Percentiles rank a stretch among this genome's conserved stretches.
Evolutionary conservation across 495 filamentous ascomycete species (phyloP).

Genomic region (Xylaria acuta): DNA sequence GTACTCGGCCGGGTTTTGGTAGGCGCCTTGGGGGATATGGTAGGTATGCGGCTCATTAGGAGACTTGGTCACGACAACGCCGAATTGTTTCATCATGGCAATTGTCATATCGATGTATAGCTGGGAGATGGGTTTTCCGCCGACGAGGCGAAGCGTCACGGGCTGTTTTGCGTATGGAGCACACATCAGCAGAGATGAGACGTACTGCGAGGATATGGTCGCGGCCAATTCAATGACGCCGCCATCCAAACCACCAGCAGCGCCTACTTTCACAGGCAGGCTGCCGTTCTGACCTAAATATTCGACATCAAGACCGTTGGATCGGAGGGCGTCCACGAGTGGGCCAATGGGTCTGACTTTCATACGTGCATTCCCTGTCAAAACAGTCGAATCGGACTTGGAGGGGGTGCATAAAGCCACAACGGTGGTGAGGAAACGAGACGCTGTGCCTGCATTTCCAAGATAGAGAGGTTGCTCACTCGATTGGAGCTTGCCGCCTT

Average conservation of each 20-base stretch:
- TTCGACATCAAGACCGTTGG: conserved; percentile 81
- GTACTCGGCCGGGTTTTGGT: conserved; percentile 86
- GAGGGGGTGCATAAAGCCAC: conserved; percentile 79
- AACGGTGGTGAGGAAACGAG: conserved; percentile 92
- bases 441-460: conserved; percentile 95
- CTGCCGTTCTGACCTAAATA: conserved; percentile 83
- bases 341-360: conserved; percentile 92
- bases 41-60: conserved; percentile 82
- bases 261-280: conserved; percentile 82
- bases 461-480: conserved; percentile 82
- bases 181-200: conserved; percentile 95
- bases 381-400: conserved; percentile 67
- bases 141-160: conserved; percentile 86
- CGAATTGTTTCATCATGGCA: conserved; percentile 95
- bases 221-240: conserved; percentile 91
- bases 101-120: conserved; percentile 99
- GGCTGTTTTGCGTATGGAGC: conserved; percentile 95
- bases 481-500: conserved; percentile 82
- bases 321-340: conserved; percentile 87
- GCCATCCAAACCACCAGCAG: conserved; percentile 85
- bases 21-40: conserved; percentile 85
- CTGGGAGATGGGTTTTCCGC: conserved; percentile 95
- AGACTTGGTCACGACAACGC: conserved; percentile 71
- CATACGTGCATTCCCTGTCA: conserved; percentile 97
- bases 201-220: conserved; percentile 96